These are phyloP conservation scores for Tetrastigma voinierianum DNA, from an alignment of 164 flowering plant species.

Conservation along the genomic window DNA sequence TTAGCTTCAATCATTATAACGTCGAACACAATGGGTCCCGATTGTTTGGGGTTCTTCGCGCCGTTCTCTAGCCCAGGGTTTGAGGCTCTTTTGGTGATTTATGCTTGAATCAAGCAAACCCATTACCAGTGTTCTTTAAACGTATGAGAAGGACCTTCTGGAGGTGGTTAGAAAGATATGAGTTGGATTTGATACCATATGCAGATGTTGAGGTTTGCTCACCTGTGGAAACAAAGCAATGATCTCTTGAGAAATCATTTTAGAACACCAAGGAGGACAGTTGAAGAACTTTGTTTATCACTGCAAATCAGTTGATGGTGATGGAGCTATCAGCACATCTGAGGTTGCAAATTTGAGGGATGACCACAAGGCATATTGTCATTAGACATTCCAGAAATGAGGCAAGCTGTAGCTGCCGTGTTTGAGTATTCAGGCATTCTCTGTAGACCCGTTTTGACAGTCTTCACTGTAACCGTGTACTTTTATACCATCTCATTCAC, in stretches of 20 bases:
- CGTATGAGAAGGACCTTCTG: slow-evolving; percentile 70
- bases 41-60: too few species aligned
- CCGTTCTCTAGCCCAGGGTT: slow-evolving; percentile 36
- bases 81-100: slow-evolving; percentile 68
- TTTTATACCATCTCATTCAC: slow-evolving; percentile 68
- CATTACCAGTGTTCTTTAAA: slow-evolving; percentile 63
- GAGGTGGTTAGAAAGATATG: slow-evolving; percentile 59
- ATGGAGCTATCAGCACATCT: slow-evolving; percentile 58
- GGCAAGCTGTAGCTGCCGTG: slow-evolving; percentile 82
- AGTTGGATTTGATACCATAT: slow-evolving; percentile 71
- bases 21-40: slow-evolving; percentile 72
- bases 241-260: slow-evolving; percentile 57
- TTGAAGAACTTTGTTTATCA: slow-evolving; percentile 76
- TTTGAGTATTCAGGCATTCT: slow-evolving; percentile 86
- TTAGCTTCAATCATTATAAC: slow-evolving; percentile 65
- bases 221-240: slow-evolving; percentile 83
- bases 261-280: slow-evolving; percentile 77
- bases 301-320: slow-evolving; percentile 71
- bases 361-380: slow-evolving; percentile 65
- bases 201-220: slow-evolving; percentile 69
- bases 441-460: slow-evolving; percentile 82
- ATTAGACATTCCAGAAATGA: slow-evolving; percentile 58
- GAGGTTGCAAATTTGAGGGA: slow-evolving; percentile 81
- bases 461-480: slow-evolving; percentile 79
- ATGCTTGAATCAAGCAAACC: slow-evolving; percentile 64